Evolutionary conservation across 2,329 filamentous ascomycete genomes (phyloP).

Genomic region (Aschersonia sp.): DNA sequence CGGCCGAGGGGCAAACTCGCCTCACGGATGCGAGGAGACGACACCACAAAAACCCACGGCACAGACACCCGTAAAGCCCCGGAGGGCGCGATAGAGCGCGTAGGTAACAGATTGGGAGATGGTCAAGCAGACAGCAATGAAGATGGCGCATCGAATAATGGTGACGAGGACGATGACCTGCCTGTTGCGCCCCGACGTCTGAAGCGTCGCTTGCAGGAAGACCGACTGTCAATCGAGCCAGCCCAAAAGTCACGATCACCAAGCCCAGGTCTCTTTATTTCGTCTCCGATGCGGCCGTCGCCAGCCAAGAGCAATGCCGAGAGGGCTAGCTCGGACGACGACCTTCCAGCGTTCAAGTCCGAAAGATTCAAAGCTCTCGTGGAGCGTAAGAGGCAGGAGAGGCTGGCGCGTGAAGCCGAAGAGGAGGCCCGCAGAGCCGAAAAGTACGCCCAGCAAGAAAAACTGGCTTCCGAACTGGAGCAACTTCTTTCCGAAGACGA

Average conservation of each 20-base stretch:
- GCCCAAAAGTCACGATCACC: slow-evolving; percentile 10
- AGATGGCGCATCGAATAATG: slow-evolving; percentile 10
- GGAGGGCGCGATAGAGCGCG: slow-evolving; percentile 24
- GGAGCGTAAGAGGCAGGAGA: slow-evolving; percentile 58
- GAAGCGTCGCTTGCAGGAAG: slow-evolving; percentile 18
- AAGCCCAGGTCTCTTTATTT: slow-evolving; percentile 39
- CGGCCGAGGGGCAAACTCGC: slow-evolving; percentile 50
- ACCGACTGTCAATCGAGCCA: slow-evolving; percentile 1
- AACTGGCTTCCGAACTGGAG: slow-evolving; percentile 20
- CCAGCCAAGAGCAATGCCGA: slow-evolving; percentile 14
- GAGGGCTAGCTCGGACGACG: slow-evolving; percentile 29
- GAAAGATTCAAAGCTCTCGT: slow-evolving; percentile 59
- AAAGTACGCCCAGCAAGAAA: slow-evolving; percentile 20
- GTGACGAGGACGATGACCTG: slow-evolving; percentile 19
- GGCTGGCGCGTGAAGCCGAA: slow-evolving; percentile 50
- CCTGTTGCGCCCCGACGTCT: slow-evolving; percentile 26
- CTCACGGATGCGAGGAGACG: slow-evolving; percentile 40
- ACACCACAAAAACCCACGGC: slow-evolving; percentile 5
- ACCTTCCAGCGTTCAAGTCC: slow-evolving; percentile 32
- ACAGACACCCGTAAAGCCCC: slow-evolving; percentile 3
- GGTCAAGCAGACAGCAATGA: slow-evolving; percentile 12
- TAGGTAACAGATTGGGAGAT: slow-evolving; percentile 26
- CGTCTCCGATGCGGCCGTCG: slow-evolving; percentile 28
- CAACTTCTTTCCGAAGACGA: slow-evolving; percentile 22
- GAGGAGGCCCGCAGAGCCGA: slow-evolving; percentile 34